Conservation (phyloP, 768 basidiomycete species). For the Leccinum incarnatum region DNA sequence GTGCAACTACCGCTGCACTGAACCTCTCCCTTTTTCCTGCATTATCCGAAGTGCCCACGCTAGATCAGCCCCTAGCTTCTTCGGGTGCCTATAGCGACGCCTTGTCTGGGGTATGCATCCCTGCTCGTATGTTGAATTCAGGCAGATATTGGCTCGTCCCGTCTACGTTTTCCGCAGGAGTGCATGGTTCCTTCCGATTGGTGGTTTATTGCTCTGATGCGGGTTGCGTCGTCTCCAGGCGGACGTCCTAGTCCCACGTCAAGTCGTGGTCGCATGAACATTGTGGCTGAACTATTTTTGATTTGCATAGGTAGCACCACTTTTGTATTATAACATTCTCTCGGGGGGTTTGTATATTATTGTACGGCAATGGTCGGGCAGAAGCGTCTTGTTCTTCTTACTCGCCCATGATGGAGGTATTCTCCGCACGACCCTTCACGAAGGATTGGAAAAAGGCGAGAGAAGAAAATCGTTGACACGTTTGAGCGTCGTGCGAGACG, state of each 20-base stretch:
- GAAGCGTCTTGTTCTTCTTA: background rate
- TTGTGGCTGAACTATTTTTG: background rate
- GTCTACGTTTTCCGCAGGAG: conserved; percentile 66
- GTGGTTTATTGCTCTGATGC: conserved; percentile 53
- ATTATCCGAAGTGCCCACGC: conserved; percentile 11
- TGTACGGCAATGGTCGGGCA: background rate
- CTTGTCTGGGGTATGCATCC: conserved; percentile 67
- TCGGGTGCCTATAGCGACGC: conserved; percentile 82
- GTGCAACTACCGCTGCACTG: conserved; percentile 43
- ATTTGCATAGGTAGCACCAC: background rate
- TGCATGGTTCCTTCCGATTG: conserved; percentile 55
- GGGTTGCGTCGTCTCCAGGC: conserved; percentile 22
- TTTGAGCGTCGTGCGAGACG: conserved; percentile 78
- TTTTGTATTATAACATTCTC: background rate
- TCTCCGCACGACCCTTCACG: background rate
- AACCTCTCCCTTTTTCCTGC: conserved; percentile 60
- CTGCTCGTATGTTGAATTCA: conserved; percentile 43
- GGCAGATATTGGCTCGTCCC: conserved; percentile 75
- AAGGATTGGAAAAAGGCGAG: conserved; percentile 28
- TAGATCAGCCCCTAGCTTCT: conserved; percentile 51
- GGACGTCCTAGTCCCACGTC: background rate
- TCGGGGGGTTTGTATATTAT: background rate
- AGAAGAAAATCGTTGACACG: conserved; percentile 74
- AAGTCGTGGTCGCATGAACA: background rate
- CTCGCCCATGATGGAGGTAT: background rate